phyloP scores from a whole-genome alignment of 345 rosid genomes.

The Populus simonii region DNA sequence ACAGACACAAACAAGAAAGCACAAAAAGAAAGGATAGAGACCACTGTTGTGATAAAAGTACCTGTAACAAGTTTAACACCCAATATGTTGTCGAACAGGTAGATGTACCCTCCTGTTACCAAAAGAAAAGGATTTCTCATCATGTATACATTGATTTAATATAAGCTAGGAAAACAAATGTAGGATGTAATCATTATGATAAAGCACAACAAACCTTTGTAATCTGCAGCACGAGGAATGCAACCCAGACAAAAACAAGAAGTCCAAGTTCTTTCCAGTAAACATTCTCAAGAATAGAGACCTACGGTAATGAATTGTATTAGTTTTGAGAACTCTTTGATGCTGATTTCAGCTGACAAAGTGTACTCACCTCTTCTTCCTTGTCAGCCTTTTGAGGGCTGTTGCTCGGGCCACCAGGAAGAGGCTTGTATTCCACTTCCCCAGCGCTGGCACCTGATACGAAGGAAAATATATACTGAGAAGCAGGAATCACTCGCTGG shows the following conservation, averaged over 20 bases:
- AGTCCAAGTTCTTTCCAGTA: constrained; percentile 82
- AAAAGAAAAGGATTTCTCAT: constrained; percentile 8
- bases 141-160: constrained; percentile 12
- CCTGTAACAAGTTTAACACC: constrained; percentile 50
- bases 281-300: constrained; percentile 56
- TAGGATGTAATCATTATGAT: not conserved
- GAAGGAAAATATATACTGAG: not conserved
- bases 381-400: constrained; percentile 25
- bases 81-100: constrained; percentile 46
- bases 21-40: not conserved
- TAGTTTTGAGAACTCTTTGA: not conserved
- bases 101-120: constrained; percentile 33
- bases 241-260: constrained; percentile 72
- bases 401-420: constrained; percentile 51
- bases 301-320: constrained; percentile 35
- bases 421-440: constrained; percentile 59
- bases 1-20: not conserved
- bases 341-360: not conserved
- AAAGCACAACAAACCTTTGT: constrained; percentile 46
- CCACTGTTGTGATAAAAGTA: constrained; percentile 10
- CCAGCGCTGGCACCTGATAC: constrained; percentile 32
- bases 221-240: constrained; percentile 65
- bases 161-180: not conserved
- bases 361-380: constrained; percentile 29
- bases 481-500: not conserved